Conservation (phyloP, 805 yeast genomes). For the Candida incommunis region DNA sequence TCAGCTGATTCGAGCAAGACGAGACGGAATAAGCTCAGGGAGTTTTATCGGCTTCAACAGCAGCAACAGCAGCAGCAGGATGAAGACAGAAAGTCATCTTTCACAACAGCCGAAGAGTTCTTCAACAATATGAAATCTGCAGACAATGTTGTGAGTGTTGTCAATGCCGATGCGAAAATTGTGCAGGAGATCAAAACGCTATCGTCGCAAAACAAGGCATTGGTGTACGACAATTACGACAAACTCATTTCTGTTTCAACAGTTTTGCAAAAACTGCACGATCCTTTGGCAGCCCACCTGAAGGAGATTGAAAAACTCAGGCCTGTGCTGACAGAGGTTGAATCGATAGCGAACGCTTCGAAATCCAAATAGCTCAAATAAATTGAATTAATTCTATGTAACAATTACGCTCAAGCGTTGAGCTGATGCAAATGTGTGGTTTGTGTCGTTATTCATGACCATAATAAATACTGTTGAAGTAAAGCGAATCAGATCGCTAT, state of each 20-base stretch:
- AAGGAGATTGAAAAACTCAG: neutral
- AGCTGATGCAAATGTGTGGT: constrained; percentile 1
- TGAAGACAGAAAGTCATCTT: neutral
- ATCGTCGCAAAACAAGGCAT: neutral
- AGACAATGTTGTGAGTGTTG: neutral
- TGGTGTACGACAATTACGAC: neutral
- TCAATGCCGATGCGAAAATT: neutral
- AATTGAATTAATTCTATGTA: neutral
- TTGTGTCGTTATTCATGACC: constrained; percentile 1
- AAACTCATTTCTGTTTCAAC: neutral
- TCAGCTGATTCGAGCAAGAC: neutral
- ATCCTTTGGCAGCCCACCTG: neutral
- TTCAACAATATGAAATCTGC: neutral
- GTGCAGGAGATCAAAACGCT: neutral
- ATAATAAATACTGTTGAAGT: constrained; percentile 1
- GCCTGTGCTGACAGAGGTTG: neutral
- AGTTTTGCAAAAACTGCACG: neutral
- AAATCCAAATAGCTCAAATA: neutral
- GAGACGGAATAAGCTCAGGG: neutral
- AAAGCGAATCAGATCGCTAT: neutral
- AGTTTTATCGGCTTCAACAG: neutral
- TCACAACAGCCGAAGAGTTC: neutral
- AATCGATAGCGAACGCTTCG: neutral
- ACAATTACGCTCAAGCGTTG: neutral
- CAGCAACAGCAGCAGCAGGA: neutral